Evolutionary conservation across 768 basidiomycete species (phyloP).

Genomic region (Mycena floridula): DNA sequence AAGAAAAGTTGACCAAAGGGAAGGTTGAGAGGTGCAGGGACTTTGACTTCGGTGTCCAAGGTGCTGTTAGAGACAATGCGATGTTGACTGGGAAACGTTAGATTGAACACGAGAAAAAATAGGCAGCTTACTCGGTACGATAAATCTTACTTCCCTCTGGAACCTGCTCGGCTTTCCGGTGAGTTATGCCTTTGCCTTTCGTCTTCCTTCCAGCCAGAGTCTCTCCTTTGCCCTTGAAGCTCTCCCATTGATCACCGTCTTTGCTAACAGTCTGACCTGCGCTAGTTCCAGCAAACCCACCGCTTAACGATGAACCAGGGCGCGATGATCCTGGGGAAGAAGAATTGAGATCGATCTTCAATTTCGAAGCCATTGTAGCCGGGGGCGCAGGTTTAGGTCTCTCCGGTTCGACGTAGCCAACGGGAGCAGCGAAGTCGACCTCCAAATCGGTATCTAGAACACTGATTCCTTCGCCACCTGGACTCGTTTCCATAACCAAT

Average conservation of each 20-base stretch:
- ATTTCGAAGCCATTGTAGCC: slow-evolving; percentile 92
- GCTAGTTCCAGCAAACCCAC: slow-evolving; percentile 52
- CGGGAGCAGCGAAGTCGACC: slow-evolving; percentile 93
- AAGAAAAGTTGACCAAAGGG: slow-evolving; percentile 97
- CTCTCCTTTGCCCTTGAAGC: slow-evolving; percentile 94
- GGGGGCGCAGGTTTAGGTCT: slow-evolving; percentile 75
- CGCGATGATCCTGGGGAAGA: slow-evolving; percentile 83
- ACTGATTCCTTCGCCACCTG: slow-evolving; percentile 82
- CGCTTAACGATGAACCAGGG: slow-evolving; percentile 68
- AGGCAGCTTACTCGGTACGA: slow-evolving; percentile 72
- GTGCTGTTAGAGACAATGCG: slow-evolving; percentile 79
- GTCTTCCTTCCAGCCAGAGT: slow-evolving; percentile 87
- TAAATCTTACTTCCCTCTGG: slow-evolving; percentile 82
- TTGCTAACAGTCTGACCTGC: slow-evolving; percentile 57
- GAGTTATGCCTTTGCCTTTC: slow-evolving; percentile 89
- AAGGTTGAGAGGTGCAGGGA: slow-evolving; percentile 84
- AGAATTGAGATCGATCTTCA: slow-evolving; percentile 88
- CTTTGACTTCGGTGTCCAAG: slow-evolving; percentile 67
- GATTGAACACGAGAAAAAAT: not conserved
- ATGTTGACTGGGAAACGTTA: slow-evolving; percentile 51
- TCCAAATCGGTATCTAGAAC: slow-evolving; percentile 96
- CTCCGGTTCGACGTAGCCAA: slow-evolving; percentile 93
- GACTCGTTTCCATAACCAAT: slow-evolving; percentile 89
- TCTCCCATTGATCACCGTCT: slow-evolving; percentile 84
- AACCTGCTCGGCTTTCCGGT: slow-evolving; percentile 76